These are phyloP conservation scores for Elaphomyces granulatus DNA, from an alignment of 495 filamentous ascomycete species.

Conservation along the genomic window DNA sequence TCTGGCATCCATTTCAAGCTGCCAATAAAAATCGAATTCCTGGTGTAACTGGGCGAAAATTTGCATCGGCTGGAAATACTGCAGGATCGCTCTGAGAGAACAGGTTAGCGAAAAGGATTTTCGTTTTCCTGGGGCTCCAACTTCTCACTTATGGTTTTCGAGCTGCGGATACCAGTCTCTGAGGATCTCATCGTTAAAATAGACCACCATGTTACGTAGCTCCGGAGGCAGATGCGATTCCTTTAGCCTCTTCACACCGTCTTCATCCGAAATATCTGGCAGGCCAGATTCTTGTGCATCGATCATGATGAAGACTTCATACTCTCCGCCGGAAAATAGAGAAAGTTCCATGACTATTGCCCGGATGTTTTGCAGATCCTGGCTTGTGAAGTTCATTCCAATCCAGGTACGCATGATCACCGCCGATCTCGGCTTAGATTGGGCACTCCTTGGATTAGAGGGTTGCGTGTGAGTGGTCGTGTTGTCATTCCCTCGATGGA, in stretches of 20 bases:
- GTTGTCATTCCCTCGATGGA: background rate
- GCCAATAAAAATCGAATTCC: conserved; percentile 64
- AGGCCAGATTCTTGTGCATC: conserved; percentile 49
- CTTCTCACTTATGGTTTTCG: conserved; percentile 7
- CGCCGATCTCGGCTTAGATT: conserved; percentile 38
- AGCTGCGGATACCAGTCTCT: conserved; percentile 43
- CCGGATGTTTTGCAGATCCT: conserved; percentile 57
- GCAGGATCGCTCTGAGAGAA: conserved; percentile 11
- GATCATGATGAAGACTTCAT: conserved; percentile 60
- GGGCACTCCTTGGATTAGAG: conserved; percentile 4
- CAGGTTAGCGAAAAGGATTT: background rate
- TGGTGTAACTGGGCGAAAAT: conserved; percentile 51
- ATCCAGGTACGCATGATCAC: conserved; percentile 56
- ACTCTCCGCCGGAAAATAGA: conserved; percentile 59
- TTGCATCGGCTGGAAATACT: conserved; percentile 24
- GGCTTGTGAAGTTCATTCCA: conserved; percentile 50
- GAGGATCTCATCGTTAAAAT: conserved; percentile 49
- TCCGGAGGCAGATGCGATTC: conserved; percentile 44
- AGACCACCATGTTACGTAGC: conserved; percentile 48
- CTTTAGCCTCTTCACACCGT: conserved; percentile 38
- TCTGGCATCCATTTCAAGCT: conserved; percentile 61
- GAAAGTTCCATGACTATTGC: conserved; percentile 60
- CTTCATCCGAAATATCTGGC: conserved; percentile 34
- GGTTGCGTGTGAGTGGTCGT: background rate
- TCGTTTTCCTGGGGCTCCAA: too few relatives aligned